A percentile compares a stretch with the other conserved stretches of the same genome.
These are phyloP conservation scores for Penstemon barbatus DNA, from an alignment of 257 asterid genomes.

Conservation along the genomic window DNA sequence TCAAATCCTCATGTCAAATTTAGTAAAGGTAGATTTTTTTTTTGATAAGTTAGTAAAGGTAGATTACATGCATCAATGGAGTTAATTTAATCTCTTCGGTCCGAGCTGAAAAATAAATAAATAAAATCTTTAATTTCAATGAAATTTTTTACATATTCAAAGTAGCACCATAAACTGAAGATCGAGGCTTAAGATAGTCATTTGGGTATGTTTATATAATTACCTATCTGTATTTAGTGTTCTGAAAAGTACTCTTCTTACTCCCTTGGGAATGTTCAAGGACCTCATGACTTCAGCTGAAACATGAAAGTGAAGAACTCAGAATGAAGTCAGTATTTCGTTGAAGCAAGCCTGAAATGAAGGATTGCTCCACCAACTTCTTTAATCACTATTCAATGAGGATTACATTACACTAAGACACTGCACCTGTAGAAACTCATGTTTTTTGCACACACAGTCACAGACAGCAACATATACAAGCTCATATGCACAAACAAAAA, in stretches of 20 bases:
- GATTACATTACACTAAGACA: background rate
- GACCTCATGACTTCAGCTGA: slow-evolving; percentile 93
- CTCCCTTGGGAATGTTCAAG: slow-evolving; percentile 84
- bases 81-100: too few relatives aligned
- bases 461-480: background rate
- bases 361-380: too few relatives aligned
- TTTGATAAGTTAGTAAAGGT: too few relatives aligned
- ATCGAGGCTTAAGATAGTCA: too few relatives aligned
- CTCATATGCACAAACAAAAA: background rate
- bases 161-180: too few relatives aligned
- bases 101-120: too few relatives aligned
- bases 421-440: background rate
- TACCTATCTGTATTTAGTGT: slow-evolving; percentile 97
- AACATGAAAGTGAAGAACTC: slow-evolving; percentile 2
- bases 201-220: background rate
- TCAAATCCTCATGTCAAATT: too few relatives aligned
- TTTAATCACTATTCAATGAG: too few relatives aligned
- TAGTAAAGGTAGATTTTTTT: too few relatives aligned
- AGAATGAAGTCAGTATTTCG: background rate
- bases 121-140: background rate
- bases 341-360: too few relatives aligned
- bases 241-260: slow-evolving; percentile 87
- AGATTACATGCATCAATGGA: too few relatives aligned
- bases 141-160: too few relatives aligned
- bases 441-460: background rate